Evolutionary conservation across 345 rosid genomes (phyloP), one percentile per base, ranked within the genome.

Genomic region (Populus alba): DNA sequence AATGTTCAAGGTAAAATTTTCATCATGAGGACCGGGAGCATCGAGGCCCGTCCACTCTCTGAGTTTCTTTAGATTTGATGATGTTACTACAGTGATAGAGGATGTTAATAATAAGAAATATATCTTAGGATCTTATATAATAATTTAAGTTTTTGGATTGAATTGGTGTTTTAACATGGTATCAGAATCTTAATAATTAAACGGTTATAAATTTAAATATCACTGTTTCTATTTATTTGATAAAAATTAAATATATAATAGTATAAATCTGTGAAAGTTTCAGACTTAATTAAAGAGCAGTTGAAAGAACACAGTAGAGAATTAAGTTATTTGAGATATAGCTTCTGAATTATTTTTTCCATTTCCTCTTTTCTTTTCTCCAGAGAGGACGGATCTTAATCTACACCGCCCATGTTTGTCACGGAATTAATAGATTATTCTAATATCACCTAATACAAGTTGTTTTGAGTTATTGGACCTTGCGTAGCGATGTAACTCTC

Each of bases 161-260:
- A 0, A 33, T 33, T 33, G 0, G 0, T 33, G 0, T 3, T 33
- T 33, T 4, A 4, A 33, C 5, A 33, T 33, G 0, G 0, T 0
- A 33, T 33, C 35, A 4, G 5, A 33, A 33, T 3, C 0, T 33
- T 33, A 4, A 33, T 33, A 31, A 31, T 0, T 31, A 31, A 31
- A 0, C 0, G 35, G 0, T 4, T 3, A 33, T 3, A 0, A 33
- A 0, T 33, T 33, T 3, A 4, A 0, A 4, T 33, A 33, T 33
- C 0, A 33, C 0, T 0, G 0, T 33, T 0, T 3, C 4, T 33
- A 33, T 33, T 31, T 33, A 33, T 33, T 33, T 33, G 0, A 33
- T 33, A 33, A 33, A 33, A 33, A 33, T 33, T 4, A 33, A 33
- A 3, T 4, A 33, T 0, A 33, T 3, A 33, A 33, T 0, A 33